These are phyloP conservation scores for Dinochytrium kinnereticum DNA, from an alignment of 371 early-diverging fungal species.

Conservation along the genomic window DNA sequence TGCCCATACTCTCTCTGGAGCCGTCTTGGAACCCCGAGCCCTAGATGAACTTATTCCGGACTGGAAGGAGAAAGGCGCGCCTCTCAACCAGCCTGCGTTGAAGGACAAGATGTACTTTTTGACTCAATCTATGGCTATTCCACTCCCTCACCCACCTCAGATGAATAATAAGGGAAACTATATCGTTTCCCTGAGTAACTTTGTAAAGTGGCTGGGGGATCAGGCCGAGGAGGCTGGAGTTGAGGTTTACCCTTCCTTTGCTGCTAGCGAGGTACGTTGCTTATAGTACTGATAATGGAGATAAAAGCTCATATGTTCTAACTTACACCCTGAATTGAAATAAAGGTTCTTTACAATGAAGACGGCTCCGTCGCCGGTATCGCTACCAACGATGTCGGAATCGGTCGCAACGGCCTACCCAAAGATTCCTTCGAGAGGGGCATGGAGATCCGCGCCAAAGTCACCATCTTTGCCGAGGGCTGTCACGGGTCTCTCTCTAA, in stretches of 20 bases:
- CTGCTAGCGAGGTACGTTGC: conserved; percentile 79
- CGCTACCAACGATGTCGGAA: conserved; percentile 94
- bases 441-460: conserved; percentile 93
- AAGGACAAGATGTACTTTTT: conserved; percentile 87
- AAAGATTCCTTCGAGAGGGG: conserved; percentile 94
- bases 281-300: background rate
- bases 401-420: conserved; percentile 85
- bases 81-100: conserved; percentile 85
- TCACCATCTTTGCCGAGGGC: conserved; percentile 97
- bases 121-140: conserved; percentile 80
- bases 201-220: conserved; percentile 96
- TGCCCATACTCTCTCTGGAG: conserved; percentile 94
- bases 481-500: conserved; percentile 97
- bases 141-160: conserved; percentile 95
- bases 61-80: conserved; percentile 95
- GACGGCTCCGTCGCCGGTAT: conserved; percentile 93
- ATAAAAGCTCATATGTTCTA: background rate
- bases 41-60: conserved; percentile 95
- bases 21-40: conserved; percentile 93
- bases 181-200: conserved; percentile 91
- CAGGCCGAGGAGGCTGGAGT: conserved; percentile 96
- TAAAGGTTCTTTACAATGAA: conserved; percentile 80
- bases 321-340: conserved; percentile 6
- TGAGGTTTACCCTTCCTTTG: conserved; percentile 93
- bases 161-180: conserved; percentile 97